phyloP scores from a whole-genome alignment of 257 asterid species.

The Nicotiana knightiana region DNA sequence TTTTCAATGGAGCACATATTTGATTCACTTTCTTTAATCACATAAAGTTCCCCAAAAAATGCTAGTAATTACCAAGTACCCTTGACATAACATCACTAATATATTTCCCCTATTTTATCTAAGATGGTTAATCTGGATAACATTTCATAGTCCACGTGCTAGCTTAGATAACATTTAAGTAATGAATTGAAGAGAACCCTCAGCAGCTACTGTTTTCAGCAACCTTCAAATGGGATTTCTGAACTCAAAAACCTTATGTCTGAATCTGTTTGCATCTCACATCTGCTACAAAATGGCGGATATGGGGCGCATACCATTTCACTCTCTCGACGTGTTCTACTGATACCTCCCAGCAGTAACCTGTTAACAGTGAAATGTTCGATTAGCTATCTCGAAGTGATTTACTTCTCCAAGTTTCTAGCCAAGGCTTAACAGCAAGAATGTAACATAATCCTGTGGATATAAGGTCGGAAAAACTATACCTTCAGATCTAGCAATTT shows the following conservation, averaged over 20 bases:
- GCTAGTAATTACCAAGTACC: background rate
- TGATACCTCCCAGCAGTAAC: conserved; percentile 60
- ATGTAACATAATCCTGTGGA: background rate
- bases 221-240: background rate
- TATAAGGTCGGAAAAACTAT: background rate
- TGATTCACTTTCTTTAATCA: background rate
- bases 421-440: background rate
- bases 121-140: background rate
- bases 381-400: background rate
- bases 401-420: background rate
- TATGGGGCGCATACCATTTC: conserved; percentile 94
- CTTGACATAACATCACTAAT: background rate
- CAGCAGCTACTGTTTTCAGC: background rate
- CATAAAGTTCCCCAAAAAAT: background rate
- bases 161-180: background rate
- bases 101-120: background rate
- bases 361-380: conserved; percentile 33
- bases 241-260: background rate
- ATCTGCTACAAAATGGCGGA: conserved; percentile 86
- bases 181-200: background rate
- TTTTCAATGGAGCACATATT: no score
- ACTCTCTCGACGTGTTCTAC: conserved; percentile 78
- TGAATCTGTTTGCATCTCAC: conserved; percentile 42
- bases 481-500: conserved; percentile 64
- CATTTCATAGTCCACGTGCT: background rate